Conservation (phyloP, 805 yeast genomes). For the Candida bentonensis region DNA sequence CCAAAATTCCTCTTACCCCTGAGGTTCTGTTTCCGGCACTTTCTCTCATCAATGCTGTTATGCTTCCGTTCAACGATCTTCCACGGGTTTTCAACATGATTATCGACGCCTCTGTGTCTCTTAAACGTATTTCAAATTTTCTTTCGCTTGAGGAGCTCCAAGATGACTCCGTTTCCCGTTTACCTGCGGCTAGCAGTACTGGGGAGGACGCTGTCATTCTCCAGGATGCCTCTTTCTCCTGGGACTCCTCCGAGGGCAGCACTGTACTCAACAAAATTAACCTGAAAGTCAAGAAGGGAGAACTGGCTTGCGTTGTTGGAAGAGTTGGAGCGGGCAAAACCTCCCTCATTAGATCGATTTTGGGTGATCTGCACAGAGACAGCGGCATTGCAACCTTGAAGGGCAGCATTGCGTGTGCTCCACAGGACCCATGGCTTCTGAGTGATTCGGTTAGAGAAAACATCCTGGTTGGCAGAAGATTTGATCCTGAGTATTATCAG, state of each 20-base stretch:
- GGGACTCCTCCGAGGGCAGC: conserved; percentile 29
- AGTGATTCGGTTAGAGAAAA: conserved; percentile 80
- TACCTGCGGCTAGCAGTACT: conserved; percentile 35
- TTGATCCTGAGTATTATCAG: conserved; percentile 62
- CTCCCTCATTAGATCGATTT: conserved; percentile 59
- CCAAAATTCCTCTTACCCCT: conserved; percentile 57
- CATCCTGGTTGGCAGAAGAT: conserved; percentile 70
- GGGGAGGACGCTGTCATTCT: conserved; percentile 44
- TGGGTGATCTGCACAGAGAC: conserved; percentile 63
- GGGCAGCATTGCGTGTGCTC: conserved; percentile 68
- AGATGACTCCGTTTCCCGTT: conserved; percentile 44
- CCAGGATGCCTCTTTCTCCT: conserved; percentile 24
- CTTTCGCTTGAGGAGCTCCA: conserved; percentile 64
- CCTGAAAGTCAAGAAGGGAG: conserved; percentile 56
- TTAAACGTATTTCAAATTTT: conserved; percentile 52
- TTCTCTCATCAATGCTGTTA: conserved; percentile 50
- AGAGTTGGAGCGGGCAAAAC: conserved; percentile 86
- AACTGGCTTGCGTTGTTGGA: conserved; percentile 75
- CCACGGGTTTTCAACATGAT: conserved; percentile 78
- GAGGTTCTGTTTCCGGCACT: conserved; percentile 67
- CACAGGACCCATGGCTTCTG: conserved; percentile 90
- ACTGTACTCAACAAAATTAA: conserved; percentile 49
- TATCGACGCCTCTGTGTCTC: conserved; percentile 60
- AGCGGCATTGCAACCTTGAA: conserved; percentile 51
- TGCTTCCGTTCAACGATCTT: conserved; percentile 78